Evolutionary conservation across 192 early-diverging fungal species (phyloP).

Genomic region (Helicostylum pulchrum): DNA sequence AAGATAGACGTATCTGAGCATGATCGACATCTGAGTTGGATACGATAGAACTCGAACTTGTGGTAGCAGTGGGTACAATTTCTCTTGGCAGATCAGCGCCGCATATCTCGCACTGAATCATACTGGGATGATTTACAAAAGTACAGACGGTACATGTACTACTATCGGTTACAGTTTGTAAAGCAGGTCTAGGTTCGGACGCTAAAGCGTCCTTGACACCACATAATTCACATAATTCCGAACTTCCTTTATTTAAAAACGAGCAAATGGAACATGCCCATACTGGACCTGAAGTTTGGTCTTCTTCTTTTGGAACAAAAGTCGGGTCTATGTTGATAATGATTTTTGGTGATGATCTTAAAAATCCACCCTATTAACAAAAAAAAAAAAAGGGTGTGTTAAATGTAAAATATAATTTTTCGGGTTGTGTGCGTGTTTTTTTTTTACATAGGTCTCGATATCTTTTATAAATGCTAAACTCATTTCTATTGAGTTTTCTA

Average conservation of each 20-base stretch:
- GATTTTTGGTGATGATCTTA: constrained; percentile 65
- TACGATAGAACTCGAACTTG: constrained; percentile 31
- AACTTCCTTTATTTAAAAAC: constrained; percentile 36
- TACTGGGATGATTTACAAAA: constrained; percentile 82
- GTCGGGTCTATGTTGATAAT: constrained; percentile 42
- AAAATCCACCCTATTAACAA: constrained; percentile 42
- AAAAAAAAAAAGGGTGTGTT: neutral
- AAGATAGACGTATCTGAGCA: constrained; percentile 66
- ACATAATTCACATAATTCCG: constrained; percentile 54
- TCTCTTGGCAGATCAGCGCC: constrained; percentile 54
- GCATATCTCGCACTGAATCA: constrained; percentile 85
- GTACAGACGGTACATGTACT: constrained; percentile 76
- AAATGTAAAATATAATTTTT: neutral
- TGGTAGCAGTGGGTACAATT: constrained; percentile 22
- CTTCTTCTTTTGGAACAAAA: neutral
- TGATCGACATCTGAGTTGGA: neutral
- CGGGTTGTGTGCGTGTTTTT: no score
- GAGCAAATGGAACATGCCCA: constrained; percentile 61
- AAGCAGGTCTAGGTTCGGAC: neutral
- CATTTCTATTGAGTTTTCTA: constrained; percentile 53
- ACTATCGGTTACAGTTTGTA: neutral
- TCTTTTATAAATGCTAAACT: constrained; percentile 43
- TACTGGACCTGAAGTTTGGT: neutral
- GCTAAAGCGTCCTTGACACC: constrained; percentile 40
- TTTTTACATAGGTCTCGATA: constrained; percentile 47